Percentiles rank a stretch among this genome's conserved stretches.
Evolutionary conservation across 306 rosid species (phyloP).

Genomic region (Alnus rubra): DNA sequence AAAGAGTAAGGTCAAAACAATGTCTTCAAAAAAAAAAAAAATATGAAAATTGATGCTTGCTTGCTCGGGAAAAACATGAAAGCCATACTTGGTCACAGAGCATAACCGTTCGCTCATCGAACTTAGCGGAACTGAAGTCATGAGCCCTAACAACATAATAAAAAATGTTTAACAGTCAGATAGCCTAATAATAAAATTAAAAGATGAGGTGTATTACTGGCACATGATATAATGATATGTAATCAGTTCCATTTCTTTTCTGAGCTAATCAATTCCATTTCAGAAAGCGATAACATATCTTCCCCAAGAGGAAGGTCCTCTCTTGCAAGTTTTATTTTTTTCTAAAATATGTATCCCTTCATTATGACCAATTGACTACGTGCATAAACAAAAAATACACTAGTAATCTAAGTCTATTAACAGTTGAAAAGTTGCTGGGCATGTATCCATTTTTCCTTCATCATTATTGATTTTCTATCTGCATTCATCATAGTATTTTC

Average conservation of each 20-base stretch:
- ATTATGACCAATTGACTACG: neutral
- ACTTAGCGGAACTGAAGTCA: conserved; percentile 86
- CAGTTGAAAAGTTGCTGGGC: neutral
- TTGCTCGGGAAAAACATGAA: neutral
- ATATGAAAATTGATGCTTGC: neutral
- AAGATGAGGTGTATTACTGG: neutral
- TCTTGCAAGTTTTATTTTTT: neutral
- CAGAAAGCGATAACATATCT: neutral
- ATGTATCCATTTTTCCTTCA: neutral
- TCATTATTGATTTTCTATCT: neutral
- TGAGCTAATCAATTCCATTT: neutral
- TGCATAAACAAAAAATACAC: neutral
- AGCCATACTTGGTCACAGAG: conserved; percentile 91
- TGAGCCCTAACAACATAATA: conserved; percentile 52
- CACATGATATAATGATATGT: neutral
- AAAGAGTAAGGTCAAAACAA: conserved; percentile 11
- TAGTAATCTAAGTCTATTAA: neutral
- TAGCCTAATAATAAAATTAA: neutral
- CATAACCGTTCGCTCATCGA: conserved; percentile 92
- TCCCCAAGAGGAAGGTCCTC: neutral
- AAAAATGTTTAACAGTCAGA: neutral
- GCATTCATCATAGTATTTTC: neutral
- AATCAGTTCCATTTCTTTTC: no score
- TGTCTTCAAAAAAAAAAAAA: neutral
- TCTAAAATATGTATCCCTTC: neutral